Percentiles rank a stretch among this genome's conserved stretches.
Evolutionary conservation across 441 rosid genomes (phyloP).

Genomic region (Hura crepitans): DNA sequence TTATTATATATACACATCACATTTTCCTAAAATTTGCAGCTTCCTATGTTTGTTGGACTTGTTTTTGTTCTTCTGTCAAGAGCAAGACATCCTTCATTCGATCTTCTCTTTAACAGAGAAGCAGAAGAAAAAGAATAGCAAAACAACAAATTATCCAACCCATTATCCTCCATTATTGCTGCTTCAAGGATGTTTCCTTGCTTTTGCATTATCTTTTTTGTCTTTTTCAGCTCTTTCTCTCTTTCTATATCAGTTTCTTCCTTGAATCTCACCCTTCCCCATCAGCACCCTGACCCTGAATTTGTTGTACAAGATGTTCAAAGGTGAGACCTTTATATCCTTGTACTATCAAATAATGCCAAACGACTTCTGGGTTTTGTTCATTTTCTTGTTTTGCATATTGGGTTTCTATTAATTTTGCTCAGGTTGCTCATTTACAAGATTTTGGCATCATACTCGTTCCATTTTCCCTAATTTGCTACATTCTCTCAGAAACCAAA

Average conservation of each 20-base stretch:
- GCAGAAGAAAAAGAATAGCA: conserved; percentile 10
- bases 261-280: conserved; percentile 67
- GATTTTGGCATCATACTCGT: not conserved
- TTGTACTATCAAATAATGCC: not conserved
- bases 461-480: not conserved
- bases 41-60: conserved; percentile 14
- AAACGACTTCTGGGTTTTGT: conserved; percentile 19
- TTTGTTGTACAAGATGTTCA: conserved; percentile 61
- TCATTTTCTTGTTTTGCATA: conserved; percentile 14
- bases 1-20: conserved; percentile 35
- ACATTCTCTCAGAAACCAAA: conserved; percentile 8
- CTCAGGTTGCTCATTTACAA: not conserved
- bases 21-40: conserved; percentile 26
- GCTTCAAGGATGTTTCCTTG: conserved; percentile 43
- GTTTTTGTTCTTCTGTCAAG: conserved; percentile 14
- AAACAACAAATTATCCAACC: not conserved
- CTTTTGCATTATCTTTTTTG: conserved; percentile 44
- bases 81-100: conserved; percentile 3
- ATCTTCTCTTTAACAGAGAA: conserved; percentile 10
- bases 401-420: conserved; percentile 11
- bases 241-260: conserved; percentile 22
- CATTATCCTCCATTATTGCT: conserved; percentile 12
- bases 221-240: conserved; percentile 27
- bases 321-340: conserved; percentile 39
- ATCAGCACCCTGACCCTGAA: conserved; percentile 84